These are phyloP conservation scores for Mariannaea elegans DNA, from an alignment of 2,329 filamentous ascomycete genomes.

Conservation along the genomic window DNA sequence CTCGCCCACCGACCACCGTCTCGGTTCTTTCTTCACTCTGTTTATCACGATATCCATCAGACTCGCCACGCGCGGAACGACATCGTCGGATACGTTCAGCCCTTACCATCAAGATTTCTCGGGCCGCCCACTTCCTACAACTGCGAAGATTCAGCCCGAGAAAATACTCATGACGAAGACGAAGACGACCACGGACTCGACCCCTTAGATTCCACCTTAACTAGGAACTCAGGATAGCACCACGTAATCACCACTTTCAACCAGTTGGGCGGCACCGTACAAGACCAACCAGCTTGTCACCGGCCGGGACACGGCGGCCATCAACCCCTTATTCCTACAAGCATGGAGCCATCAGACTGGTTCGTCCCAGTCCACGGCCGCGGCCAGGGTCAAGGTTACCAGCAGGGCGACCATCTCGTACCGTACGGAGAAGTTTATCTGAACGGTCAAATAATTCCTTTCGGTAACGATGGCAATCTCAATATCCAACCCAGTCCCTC, in stretches of 20 bases:
- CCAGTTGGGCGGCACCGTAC: slow-evolving; percentile 45
- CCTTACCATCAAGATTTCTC: slow-evolving; percentile 40
- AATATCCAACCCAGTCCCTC: slow-evolving; percentile 42
- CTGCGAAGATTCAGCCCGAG: slow-evolving; percentile 50
- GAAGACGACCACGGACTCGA: slow-evolving; percentile 60
- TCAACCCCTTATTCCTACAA: slow-evolving; percentile 57
- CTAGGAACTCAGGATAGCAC: slow-evolving; percentile 28
- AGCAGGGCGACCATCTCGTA: slow-evolving; percentile 56
- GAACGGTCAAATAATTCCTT: slow-evolving; percentile 59
- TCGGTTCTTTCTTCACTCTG: slow-evolving; percentile 26
- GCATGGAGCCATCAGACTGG: slow-evolving; percentile 72
- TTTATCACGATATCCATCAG: slow-evolving; percentile 9
- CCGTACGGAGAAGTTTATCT: slow-evolving; percentile 52
- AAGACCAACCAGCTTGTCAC: slow-evolving; percentile 40
- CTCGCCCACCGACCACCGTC: neutral
- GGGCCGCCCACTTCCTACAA: slow-evolving; percentile 47
- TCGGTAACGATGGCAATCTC: slow-evolving; percentile 39
- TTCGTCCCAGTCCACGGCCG: slow-evolving; percentile 52
- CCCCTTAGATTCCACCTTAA: slow-evolving; percentile 68
- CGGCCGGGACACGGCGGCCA: slow-evolving; percentile 32
- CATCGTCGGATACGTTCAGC: slow-evolving; percentile 37
- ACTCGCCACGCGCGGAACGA: slow-evolving; percentile 32
- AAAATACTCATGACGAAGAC: slow-evolving; percentile 45
- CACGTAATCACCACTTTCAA: slow-evolving; percentile 46
- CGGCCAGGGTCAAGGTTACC: slow-evolving; percentile 50